Base-by-base conservation (phyloP, 192 early-diverging fungal species). In the Glomus cerebriforme region DNA sequence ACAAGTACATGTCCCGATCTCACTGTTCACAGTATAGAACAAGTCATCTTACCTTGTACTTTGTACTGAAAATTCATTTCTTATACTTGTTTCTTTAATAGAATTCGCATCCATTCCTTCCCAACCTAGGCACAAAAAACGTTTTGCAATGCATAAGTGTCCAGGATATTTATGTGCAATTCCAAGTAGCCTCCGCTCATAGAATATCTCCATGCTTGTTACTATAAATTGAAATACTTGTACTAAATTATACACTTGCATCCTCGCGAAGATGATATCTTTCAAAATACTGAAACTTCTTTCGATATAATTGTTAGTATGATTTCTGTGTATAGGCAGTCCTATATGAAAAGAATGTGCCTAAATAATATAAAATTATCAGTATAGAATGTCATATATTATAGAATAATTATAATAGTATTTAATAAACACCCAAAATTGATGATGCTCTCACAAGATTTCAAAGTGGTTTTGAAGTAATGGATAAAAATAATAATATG, bases 311-410 rank as follows among this genome's bases (percentile, higher is more conserved):
- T n/a, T n/a, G n/a, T n/a, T n/a, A n/a, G n/a, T n/a, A n/a, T n/a
- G n/a, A n/a, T n/a, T n/a, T n/a, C n/a, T n/a, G n/a, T n/a, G n/a
- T n/a, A n/a, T n/a, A 29, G n/a, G n/a, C n/a, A n/a, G n/a, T n/a
- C n/a, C n/a, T n/a, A 68, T 68, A n/a, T 29, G 10, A n/a, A 68
- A 68, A 68, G 29, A 7, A 2, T 10, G 15, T 35, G 31, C 31
- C n/a, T n/a, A n/a, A n/a, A n/a, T n/a, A n/a, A n/a, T 13, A 68
- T 9, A 68, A 34, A 39, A 39, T 68, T 68, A 39, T 68, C 32
- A 34, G 34, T 68, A 7, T 68, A 4, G 34, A 6, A 13, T 34
- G 19, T 13, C 2, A 27, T 3, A 68, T 0, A 0, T 9, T 6
- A 68, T 34, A 68, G 0, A 10, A 62, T 39, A 68, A 22, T 12